A percentile compares a stretch with the other conserved stretches of the same genome.
Evolutionary conservation across 306 rosid genomes (phyloP).

Genomic region (Carpinus fangiana): DNA sequence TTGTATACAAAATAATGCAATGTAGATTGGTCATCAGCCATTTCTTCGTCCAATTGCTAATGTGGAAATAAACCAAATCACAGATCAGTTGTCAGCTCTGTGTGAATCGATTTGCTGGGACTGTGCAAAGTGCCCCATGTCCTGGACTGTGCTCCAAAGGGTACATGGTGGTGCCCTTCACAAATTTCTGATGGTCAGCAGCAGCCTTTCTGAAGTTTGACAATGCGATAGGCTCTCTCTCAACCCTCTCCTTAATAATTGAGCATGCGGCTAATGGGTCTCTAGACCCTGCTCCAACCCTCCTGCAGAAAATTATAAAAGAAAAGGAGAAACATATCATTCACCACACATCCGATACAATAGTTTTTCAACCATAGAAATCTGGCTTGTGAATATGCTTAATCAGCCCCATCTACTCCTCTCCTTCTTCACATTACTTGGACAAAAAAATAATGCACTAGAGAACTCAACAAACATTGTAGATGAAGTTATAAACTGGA

Average conservation of each 20-base stretch:
- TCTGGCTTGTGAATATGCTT: background rate
- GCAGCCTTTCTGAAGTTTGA: slow-evolving; percentile 62
- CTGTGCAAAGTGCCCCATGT: slow-evolving; percentile 79
- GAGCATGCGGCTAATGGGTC: slow-evolving; percentile 73
- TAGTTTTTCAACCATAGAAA: background rate
- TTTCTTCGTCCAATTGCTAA: slow-evolving; percentile 5
- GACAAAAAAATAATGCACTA: too few relatives aligned
- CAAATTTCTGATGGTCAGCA: slow-evolving; percentile 56
- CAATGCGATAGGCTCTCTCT: slow-evolving; percentile 40
- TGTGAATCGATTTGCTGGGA: slow-evolving; percentile 42
- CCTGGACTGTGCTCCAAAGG: slow-evolving; percentile 79
- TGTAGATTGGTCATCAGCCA: slow-evolving; percentile 4
- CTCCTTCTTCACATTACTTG: background rate
- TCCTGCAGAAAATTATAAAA: slow-evolving; percentile 48
- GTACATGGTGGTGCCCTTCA: slow-evolving; percentile 73
- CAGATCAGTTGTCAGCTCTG: slow-evolving; percentile 17
- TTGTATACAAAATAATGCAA: background rate
- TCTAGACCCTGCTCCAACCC: slow-evolving; percentile 78
- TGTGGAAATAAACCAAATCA: background rate
- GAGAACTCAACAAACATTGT: background rate
- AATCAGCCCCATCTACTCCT: background rate
- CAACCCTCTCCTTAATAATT: slow-evolving; percentile 53
- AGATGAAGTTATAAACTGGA: background rate
- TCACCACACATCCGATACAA: background rate
- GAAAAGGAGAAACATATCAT: background rate